Evolutionary conservation across 352 stramenopile species (phyloP).

Genomic region (Phytophthora citrophthora): DNA sequence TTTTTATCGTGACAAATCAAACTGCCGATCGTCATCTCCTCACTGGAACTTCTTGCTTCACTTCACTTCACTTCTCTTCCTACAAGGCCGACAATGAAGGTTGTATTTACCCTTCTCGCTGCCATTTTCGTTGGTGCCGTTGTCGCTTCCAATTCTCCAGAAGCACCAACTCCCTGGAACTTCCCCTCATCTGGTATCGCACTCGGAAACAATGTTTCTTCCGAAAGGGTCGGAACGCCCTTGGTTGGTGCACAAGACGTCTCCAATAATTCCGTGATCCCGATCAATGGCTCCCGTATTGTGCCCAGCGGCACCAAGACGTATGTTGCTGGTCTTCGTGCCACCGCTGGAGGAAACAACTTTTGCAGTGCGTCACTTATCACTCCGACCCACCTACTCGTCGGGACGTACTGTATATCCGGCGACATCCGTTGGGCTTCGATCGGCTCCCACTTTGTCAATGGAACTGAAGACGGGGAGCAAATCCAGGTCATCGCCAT

Average conservation of each 20-base stretch:
- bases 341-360: constrained; percentile 12
- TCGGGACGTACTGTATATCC: neutral
- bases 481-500: constrained; percentile 25
- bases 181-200: neutral
- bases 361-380: constrained; percentile 23
- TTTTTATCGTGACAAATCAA: too few relatives aligned
- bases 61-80: neutral
- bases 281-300: neutral
- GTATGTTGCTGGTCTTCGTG: constrained; percentile 35
- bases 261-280: neutral
- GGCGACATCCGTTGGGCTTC: constrained; percentile 12
- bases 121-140: neutral
- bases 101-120: neutral
- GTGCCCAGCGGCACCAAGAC: constrained; percentile 42
- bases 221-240: constrained; percentile 19
- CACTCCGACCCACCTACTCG: constrained; percentile 15
- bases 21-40: neutral
- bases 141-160: neutral
- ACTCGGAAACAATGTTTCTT: constrained; percentile 31
- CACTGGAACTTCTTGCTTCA: neutral
- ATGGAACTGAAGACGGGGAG: constrained; percentile 23
- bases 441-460: constrained; percentile 24
- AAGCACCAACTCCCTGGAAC: neutral
- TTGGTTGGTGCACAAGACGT: neutral
- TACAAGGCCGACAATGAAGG: constrained; percentile 1